Percentiles rank a stretch among this genome's conserved stretches.
phyloP scores from a whole-genome alignment of 2,329 filamentous ascomycete species.

The Rasamsonia emersonii region DNA sequence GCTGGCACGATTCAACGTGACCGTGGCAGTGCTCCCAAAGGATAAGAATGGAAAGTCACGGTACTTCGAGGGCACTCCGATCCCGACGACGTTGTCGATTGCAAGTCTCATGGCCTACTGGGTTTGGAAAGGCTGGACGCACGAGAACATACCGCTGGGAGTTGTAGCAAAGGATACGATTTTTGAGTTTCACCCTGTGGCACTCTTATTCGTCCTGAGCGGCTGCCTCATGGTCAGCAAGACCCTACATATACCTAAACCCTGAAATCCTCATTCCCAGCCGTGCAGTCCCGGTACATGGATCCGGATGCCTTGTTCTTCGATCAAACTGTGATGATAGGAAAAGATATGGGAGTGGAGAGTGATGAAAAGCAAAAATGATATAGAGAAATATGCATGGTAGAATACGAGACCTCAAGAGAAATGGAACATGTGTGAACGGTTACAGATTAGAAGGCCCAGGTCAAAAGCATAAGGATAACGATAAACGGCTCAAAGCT shows the following conservation, averaged over 20 bases:
- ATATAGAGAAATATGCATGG: no score
- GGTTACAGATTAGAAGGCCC: no score
- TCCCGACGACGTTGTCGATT: slow-evolving; percentile 78
- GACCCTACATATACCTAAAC: slow-evolving; percentile 91
- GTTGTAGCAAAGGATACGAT: slow-evolving; percentile 56
- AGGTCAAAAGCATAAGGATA: no score
- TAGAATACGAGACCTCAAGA: no score
- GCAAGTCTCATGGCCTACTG: slow-evolving; percentile 84
- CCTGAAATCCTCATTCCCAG: slow-evolving; percentile 32
- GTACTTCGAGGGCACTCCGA: slow-evolving; percentile 96
- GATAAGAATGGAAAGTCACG: slow-evolving; percentile 83
- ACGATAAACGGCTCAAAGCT: no score
- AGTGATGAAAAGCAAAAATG: no score
- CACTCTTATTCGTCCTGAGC: slow-evolving; percentile 73
- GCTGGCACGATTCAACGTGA: slow-evolving; percentile 95
- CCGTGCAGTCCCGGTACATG: no score
- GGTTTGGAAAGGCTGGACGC: slow-evolving; percentile 70
- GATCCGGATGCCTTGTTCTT: background rate
- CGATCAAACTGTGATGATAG: background rate
- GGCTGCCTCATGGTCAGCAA: slow-evolving; percentile 94
- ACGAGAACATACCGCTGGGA: slow-evolving; percentile 70
- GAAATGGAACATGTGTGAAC: no score
- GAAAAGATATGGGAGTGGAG: no score
- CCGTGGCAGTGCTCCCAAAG: slow-evolving; percentile 79
- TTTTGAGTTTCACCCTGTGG: slow-evolving; percentile 78